Conservation (phyloP, 1,284 basidiomycete species). For the Rhodotorula sp. region DNA sequence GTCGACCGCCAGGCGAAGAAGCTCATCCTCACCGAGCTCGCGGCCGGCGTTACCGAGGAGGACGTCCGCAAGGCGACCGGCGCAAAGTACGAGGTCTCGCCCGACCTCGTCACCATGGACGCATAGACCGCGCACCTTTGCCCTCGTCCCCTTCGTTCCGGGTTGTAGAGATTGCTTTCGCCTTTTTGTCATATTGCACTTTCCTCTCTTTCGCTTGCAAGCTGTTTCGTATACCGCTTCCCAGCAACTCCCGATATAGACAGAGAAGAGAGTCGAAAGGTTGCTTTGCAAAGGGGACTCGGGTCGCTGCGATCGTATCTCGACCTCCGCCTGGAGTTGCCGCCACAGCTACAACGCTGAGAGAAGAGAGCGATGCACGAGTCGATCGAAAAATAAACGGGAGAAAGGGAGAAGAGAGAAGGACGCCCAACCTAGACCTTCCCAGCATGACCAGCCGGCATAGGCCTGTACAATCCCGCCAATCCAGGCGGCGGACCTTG, state of each 20-base stretch:
- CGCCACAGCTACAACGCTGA: neutral
- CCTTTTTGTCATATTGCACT: neutral
- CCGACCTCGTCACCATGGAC: constrained; percentile 12
- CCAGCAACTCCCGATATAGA: neutral
- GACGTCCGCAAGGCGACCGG: constrained; percentile 83
- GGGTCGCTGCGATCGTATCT: neutral
- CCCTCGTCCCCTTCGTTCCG: neutral
- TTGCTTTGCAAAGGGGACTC: neutral
- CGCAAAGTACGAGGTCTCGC: constrained; percentile 63
- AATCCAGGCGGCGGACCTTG: constrained; percentile 5
- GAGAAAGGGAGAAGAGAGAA: neutral
- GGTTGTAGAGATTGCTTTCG: neutral
- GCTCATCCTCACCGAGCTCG: constrained; percentile 75
- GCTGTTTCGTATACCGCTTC: neutral
- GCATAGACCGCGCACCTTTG: neutral
- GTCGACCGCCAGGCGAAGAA: constrained; percentile 73
- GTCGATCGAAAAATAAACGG: neutral
- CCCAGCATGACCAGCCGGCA: neutral
- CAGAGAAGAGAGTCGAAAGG: neutral
- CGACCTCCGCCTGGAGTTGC: neutral
- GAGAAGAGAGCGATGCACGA: neutral
- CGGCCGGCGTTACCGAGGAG: constrained; percentile 75
- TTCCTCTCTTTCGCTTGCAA: neutral
- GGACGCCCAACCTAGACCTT: neutral
- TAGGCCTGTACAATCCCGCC: constrained; percentile 19